A percentile compares a stretch with the other conserved stretches of the same genome.
phyloP scores from a whole-genome alignment of 2,329 filamentous ascomycete species.

The Curvularia sp. region DNA sequence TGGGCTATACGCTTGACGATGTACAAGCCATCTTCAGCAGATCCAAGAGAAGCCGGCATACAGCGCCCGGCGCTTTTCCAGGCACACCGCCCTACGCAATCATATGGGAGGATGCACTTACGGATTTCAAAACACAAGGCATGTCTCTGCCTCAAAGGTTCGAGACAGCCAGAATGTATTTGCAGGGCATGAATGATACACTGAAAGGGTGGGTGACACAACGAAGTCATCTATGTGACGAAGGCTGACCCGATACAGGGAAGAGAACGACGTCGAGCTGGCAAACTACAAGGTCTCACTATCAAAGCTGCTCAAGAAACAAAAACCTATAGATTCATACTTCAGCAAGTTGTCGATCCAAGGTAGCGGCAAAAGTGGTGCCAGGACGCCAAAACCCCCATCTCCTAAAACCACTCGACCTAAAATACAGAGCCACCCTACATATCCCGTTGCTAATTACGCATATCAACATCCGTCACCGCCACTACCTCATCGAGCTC shows the following conservation, averaged over 20 bases:
- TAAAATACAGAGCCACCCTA: constrained; percentile 36
- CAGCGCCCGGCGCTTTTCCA: constrained; percentile 45
- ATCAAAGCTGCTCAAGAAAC: constrained; percentile 44
- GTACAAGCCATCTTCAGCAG: constrained; percentile 53
- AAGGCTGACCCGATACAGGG: constrained; percentile 32
- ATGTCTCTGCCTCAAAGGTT: constrained; percentile 57
- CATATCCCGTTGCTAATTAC: constrained; percentile 35
- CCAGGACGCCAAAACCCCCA: constrained; percentile 39
- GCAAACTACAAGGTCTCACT: constrained; percentile 36
- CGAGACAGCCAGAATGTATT: constrained; percentile 58
- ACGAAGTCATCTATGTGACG: background rate
- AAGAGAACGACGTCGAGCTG: constrained; percentile 41
- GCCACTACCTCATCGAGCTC: constrained; percentile 22
- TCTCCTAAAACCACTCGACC: constrained; percentile 38
- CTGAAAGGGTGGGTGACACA: constrained; percentile 54
- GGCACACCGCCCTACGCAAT: constrained; percentile 54
- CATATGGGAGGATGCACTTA: constrained; percentile 60
- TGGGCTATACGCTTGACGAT: constrained; percentile 60
- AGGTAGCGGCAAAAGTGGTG: constrained; percentile 26
- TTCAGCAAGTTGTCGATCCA: constrained; percentile 40
- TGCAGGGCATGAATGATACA: constrained; percentile 54
- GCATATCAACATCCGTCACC: constrained; percentile 18
- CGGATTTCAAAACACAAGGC: constrained; percentile 56
- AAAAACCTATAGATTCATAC: constrained; percentile 46
- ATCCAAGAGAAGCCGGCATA: constrained; percentile 37